These are phyloP conservation scores for Pleurozium schreberi DNA, from an alignment of 225 moss, liverwort and hornwort species.

Conservation along the genomic window DNA sequence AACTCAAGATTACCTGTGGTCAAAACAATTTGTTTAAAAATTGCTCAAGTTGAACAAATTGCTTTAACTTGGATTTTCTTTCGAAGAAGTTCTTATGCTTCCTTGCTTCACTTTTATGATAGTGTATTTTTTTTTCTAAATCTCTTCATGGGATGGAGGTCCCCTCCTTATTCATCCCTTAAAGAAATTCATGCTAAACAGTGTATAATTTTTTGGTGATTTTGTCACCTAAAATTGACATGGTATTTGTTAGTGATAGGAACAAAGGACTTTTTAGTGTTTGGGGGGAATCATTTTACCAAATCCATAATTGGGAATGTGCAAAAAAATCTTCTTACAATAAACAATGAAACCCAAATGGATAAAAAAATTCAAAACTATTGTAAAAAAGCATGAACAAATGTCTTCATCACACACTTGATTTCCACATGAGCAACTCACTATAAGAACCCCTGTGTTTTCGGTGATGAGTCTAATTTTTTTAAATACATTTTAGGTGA, in stretches of 20 bases:
- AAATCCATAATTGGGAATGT: not conserved
- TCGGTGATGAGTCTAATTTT: no score
- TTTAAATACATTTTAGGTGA: no score
- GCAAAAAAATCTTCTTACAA: no score
- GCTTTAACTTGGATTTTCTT: not conserved
- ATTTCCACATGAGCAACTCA: rapidly evolving
- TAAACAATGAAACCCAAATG: not conserved
- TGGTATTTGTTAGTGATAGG: rapidly evolving
- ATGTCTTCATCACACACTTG: not conserved
- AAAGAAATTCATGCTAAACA: not conserved
- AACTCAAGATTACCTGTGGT: not conserved
- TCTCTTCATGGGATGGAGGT: not conserved
- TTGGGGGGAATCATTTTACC: rapidly evolving
- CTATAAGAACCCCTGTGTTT: no score
- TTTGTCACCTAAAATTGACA: not conserved
- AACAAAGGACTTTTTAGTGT: rapidly evolving
- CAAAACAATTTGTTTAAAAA: not conserved
- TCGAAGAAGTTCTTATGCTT: not conserved
- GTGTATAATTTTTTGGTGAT: rapidly evolving
- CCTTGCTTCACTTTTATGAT: not conserved
- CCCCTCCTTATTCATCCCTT: rapidly evolving
- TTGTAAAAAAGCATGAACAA: not conserved
- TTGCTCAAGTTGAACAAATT: not conserved
- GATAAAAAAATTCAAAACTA: not conserved
- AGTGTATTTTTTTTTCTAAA: not conserved